Evolutionary conservation across 805 yeast species (phyloP).

Genomic region (Kodamaea restingae): DNA sequence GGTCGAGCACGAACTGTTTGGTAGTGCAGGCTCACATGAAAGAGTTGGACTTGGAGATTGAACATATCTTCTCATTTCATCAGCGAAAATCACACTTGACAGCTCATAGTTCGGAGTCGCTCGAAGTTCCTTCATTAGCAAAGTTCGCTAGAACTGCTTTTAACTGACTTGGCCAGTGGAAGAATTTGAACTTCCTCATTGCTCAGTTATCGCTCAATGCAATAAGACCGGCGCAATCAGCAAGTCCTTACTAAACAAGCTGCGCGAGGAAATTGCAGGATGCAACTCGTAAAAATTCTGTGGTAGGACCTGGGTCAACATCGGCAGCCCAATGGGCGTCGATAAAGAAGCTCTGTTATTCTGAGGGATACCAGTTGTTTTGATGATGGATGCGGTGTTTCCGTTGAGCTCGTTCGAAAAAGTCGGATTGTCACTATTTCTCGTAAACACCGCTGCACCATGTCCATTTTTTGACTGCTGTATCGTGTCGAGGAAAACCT

Average conservation of each 20-base stretch:
- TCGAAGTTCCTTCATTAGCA: too few species aligned
- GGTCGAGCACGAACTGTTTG: too few species aligned
- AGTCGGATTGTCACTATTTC: slow-evolving; percentile 7
- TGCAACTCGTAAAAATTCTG: neutral
- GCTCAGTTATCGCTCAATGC: too few species aligned
- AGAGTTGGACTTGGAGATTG: too few species aligned
- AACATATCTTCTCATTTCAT: too few species aligned
- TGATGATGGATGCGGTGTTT: slow-evolving; percentile 10
- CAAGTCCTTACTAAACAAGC: neutral
- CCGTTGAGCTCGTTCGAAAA: slow-evolving; percentile 4
- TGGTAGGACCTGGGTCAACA: neutral
- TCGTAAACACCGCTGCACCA: slow-evolving; percentile 11
- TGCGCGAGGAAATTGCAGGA: neutral
- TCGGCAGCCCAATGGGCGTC: neutral
- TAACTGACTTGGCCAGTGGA: too few species aligned
- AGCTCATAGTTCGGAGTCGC: too few species aligned
- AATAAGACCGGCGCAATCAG: neutral
- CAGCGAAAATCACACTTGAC: too few species aligned
- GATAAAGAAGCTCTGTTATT: neutral
- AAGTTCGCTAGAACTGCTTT: too few species aligned
- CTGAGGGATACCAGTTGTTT: slow-evolving; percentile 5
- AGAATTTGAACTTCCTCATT: too few species aligned
- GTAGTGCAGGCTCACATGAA: too few species aligned
- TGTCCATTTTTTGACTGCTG: slow-evolving; percentile 10
- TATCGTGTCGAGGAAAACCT: slow-evolving; percentile 9